Evolutionary conservation across 768 basidiomycete species (phyloP).

Genomic region (Hypsizygus marmoreus): DNA sequence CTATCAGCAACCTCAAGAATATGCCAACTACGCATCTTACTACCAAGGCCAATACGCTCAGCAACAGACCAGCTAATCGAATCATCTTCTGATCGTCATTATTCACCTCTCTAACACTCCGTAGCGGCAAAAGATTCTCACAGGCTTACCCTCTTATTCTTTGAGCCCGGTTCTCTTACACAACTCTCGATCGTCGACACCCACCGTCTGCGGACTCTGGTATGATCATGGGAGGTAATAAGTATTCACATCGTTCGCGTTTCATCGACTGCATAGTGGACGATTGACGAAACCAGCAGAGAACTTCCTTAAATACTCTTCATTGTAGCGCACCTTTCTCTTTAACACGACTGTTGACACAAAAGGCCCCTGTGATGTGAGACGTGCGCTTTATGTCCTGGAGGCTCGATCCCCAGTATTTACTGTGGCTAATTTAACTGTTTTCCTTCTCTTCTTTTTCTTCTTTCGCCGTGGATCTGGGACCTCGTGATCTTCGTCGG

Average conservation of each 20-base stretch:
- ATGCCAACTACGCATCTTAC: conserved; percentile 82
- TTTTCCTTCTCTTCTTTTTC: conserved; percentile 23
- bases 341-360: conserved; percentile 10
- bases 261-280: conserved; percentile 10
- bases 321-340: conserved; percentile 12
- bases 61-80: conserved; percentile 54
- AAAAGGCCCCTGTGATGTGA: too few species aligned
- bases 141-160: conserved; percentile 24
- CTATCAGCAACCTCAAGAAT: conserved; percentile 65
- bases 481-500: conserved; percentile 16
- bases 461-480: conserved; percentile 18
- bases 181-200: conserved; percentile 9
- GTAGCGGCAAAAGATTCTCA: conserved; percentile 41
- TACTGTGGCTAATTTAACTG: too few species aligned
- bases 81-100: conserved; percentile 26
- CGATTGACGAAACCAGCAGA: conserved; percentile 20
- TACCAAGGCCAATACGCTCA: conserved; percentile 89
- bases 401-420: too few species aligned
- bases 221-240: conserved; percentile 19
- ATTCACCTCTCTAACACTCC: conserved; percentile 44
- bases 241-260: conserved; percentile 17
- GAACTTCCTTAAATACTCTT: conserved; percentile 12
- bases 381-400: neutral
- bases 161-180: conserved; percentile 11
- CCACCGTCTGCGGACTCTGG: conserved; percentile 6